A percentile compares a stretch with the other conserved stretches of the same genome.
Conservation (phyloP, 805 yeast species). For the Metschnikowia lochheadii region DNA sequence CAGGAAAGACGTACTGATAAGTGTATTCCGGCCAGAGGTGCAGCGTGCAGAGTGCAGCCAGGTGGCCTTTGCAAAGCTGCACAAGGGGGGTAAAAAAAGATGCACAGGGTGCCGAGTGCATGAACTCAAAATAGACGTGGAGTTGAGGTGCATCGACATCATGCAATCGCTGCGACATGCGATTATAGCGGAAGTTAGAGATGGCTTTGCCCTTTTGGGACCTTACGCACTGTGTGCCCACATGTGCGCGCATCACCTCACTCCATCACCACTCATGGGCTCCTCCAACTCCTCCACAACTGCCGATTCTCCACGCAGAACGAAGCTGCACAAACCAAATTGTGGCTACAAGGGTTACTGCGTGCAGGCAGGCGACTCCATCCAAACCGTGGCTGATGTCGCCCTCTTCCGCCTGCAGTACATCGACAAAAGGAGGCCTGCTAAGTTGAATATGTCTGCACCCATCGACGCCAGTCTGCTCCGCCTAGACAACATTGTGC, state of each 20-base stretch:
- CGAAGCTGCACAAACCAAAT: slow-evolving; percentile 2
- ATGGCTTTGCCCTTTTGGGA: neutral
- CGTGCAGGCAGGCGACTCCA: slow-evolving; percentile 1
- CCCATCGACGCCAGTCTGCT: slow-evolving; percentile 33
- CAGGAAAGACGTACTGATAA: neutral
- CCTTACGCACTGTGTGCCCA: neutral
- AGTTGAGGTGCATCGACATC: neutral
- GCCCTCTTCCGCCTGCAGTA: slow-evolving; percentile 35
- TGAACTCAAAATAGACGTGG: neutral
- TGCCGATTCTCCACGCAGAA: neutral
- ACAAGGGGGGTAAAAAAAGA: neutral
- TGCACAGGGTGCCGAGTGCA: neutral
- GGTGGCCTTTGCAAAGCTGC: neutral
- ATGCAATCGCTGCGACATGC: neutral
- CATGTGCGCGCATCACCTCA: slow-evolving; percentile 3
- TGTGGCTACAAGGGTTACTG: slow-evolving; percentile 13
- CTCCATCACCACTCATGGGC: neutral
- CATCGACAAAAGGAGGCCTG: slow-evolving; percentile 47
- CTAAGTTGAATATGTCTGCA: slow-evolving; percentile 31
- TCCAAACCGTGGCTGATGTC: slow-evolving; percentile 4
- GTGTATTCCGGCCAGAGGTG: no score
- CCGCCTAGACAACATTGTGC: slow-evolving; percentile 27
- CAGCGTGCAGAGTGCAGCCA: neutral
- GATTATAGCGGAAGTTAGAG: neutral
- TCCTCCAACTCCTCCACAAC: neutral